Evolutionary conservation across 495 filamentous ascomycete genomes (phyloP).

Genomic region (Penicillium pulvis): DNA sequence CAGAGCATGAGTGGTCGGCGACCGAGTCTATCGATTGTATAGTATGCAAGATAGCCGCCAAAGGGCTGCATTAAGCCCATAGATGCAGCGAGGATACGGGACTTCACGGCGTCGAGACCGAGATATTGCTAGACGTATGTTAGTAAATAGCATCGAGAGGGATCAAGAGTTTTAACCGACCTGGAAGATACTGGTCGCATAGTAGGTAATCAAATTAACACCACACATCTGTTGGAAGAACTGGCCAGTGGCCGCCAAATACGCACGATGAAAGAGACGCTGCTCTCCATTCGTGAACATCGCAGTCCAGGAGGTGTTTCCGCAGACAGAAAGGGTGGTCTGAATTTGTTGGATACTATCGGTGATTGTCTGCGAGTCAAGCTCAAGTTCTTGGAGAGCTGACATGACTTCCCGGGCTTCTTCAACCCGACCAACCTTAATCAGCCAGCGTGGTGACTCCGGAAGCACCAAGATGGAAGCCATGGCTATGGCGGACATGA

Average conservation of each 20-base stretch:
- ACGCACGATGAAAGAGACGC: slow-evolving; percentile 27
- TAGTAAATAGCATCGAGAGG: not conserved
- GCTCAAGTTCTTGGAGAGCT: slow-evolving; percentile 27
- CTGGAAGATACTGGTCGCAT: slow-evolving; percentile 58
- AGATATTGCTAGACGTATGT: slow-evolving; percentile 49
- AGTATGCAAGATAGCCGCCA: slow-evolving; percentile 73
- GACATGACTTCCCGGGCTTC: slow-evolving; percentile 45
- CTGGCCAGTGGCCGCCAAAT: slow-evolving; percentile 35
- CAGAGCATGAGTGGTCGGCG: slow-evolving; percentile 66
- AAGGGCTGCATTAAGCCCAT: slow-evolving; percentile 77
- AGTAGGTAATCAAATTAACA: slow-evolving; percentile 63
- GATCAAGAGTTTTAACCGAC: not conserved
- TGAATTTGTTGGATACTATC: slow-evolving; percentile 37
- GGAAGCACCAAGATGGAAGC: slow-evolving; percentile 57
- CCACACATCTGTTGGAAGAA: slow-evolving; percentile 59
- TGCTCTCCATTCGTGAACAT: slow-evolving; percentile 28
- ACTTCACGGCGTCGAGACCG: slow-evolving; percentile 69
- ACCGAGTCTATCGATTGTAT: slow-evolving; percentile 73
- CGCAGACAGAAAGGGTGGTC: slow-evolving; percentile 29
- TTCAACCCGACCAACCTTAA: slow-evolving; percentile 53
- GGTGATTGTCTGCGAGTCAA: slow-evolving; percentile 27
- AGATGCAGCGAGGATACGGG: slow-evolving; percentile 73
- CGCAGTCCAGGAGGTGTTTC: slow-evolving; percentile 19
- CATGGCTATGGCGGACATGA: slow-evolving; percentile 60
- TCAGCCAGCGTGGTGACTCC: slow-evolving; percentile 62